Evolutionary conservation across 129 eudicot species (phyloP).

Genomic region (Flaveria brownii): DNA sequence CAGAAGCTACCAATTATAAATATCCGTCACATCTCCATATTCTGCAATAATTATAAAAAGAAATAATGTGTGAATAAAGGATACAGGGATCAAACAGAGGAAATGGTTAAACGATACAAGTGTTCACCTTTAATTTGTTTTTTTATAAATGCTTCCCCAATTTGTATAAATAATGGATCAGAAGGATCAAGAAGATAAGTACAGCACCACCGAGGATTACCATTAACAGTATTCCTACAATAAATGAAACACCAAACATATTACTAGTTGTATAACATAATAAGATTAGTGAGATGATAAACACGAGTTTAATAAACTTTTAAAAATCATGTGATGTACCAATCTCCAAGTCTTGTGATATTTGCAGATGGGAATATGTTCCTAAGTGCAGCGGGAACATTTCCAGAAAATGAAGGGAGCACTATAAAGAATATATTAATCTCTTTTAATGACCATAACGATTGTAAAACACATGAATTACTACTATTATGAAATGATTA

Average conservation of each 20-base stretch:
- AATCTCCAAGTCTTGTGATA: conserved; percentile 86
- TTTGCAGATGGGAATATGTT: conserved; percentile 74
- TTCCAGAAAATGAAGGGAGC: conserved; percentile 96
- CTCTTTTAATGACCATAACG: background rate
- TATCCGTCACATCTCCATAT: conserved; percentile 94
- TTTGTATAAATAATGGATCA: conserved; percentile 79
- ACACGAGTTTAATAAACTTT: conserved; percentile 5
- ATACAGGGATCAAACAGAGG: background rate
- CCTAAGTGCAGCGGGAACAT: conserved; percentile 84
- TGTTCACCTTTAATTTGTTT: conserved; percentile 67
- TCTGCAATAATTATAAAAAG: conserved; percentile 48
- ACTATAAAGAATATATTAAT: conserved; percentile 45
- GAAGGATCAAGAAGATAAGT: conserved; percentile 95
- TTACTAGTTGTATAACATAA: background rate
- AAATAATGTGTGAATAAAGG: background rate
- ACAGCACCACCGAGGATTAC: conserved; percentile 92
- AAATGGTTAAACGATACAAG: conserved; percentile 8
- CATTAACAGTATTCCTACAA: conserved; percentile 82
- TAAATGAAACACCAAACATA: background rate
- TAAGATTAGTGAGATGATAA: background rate
- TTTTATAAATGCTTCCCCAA: conserved; percentile 83
- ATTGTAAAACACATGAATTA: background rate
- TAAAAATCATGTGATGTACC: conserved; percentile 42
- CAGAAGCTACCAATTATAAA: conserved; percentile 80
- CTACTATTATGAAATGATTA: conserved; percentile 29